Evolutionary conservation across 441 rosid species (phyloP).

Genomic region (Macaranga tanarius): DNA sequence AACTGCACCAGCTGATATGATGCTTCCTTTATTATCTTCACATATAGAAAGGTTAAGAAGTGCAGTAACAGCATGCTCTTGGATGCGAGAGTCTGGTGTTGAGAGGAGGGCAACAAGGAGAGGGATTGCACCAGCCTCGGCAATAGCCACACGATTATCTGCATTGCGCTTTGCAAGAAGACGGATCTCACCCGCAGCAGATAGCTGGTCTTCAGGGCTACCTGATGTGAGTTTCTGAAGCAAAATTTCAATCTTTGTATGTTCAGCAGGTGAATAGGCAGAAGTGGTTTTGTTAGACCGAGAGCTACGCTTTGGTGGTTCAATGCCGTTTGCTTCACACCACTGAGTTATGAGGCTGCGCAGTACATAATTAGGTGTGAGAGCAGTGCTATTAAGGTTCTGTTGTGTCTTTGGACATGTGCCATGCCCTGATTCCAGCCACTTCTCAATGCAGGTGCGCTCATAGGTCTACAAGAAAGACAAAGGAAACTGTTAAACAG

Average conservation of each 20-base stretch:
- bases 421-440: constrained; percentile 78
- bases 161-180: constrained; percentile 93
- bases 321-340: constrained; percentile 88
- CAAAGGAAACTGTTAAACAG: constrained; percentile 21
- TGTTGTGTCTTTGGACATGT: constrained; percentile 96
- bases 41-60: constrained; percentile 92
- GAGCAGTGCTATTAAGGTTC: constrained; percentile 52
- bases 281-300: constrained; percentile 60
- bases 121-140: constrained; percentile 97
- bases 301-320: constrained; percentile 79
- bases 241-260: constrained; percentile 60
- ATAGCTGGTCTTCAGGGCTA: constrained; percentile 68
- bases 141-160: constrained; percentile 89
- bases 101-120: constrained; percentile 75
- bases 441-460: constrained; percentile 88
- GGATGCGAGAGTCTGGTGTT: constrained; percentile 75
- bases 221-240: constrained; percentile 69
- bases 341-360: constrained; percentile 96
- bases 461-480: constrained; percentile 72
- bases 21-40: constrained; percentile 85
- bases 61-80: constrained; percentile 94
- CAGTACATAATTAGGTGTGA: constrained; percentile 83
- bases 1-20: constrained; percentile 76
- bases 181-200: constrained; percentile 89
- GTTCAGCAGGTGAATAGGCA: constrained; percentile 66